phyloP scores from a whole-genome alignment of 345 rosid genomes.

The Dovyalis caffra region DNA sequence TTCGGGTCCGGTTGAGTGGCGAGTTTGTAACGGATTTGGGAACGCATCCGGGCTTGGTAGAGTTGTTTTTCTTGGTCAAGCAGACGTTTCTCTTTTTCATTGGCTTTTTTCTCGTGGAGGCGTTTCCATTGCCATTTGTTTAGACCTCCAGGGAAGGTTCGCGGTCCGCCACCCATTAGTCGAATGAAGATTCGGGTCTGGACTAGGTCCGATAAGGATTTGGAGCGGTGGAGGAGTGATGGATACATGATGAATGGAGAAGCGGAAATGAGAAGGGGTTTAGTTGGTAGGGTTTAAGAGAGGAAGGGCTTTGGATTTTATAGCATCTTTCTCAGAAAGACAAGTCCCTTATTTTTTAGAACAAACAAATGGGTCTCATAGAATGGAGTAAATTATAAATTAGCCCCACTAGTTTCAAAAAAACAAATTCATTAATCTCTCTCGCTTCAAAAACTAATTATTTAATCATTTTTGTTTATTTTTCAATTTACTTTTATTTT shows the following conservation, averaged over 20 bases:
- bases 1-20: slow-evolving; percentile 28
- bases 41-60: slow-evolving; percentile 73
- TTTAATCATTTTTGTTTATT: too few species aligned
- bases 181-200: slow-evolving; percentile 40
- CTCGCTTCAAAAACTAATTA: too few species aligned
- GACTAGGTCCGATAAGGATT: slow-evolving; percentile 22
- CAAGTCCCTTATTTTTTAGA: too few species aligned
- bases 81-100: slow-evolving; percentile 81
- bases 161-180: slow-evolving; percentile 92
- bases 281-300: slow-evolving; percentile 3
- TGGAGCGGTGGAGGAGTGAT: slow-evolving; percentile 16
- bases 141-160: slow-evolving; percentile 89
- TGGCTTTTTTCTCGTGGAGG: slow-evolving; percentile 88
- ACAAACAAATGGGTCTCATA: too few species aligned
- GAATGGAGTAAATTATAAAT: too few species aligned
- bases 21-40: slow-evolving; percentile 60
- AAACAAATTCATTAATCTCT: too few species aligned
- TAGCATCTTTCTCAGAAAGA: too few species aligned
- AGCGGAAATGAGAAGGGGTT: background rate
- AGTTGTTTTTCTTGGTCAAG: slow-evolving; percentile 91
- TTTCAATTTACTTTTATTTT: too few species aligned
- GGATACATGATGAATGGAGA: slow-evolving; percentile 5
- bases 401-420: too few species aligned
- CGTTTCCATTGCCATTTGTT: slow-evolving; percentile 99
- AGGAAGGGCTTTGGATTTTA: background rate